A percentile compares a stretch with the other conserved stretches of the same genome.
phyloP scores from a whole-genome alignment of 805 yeast genomes.

The Sugiyamaella mastotermitis region DNA sequence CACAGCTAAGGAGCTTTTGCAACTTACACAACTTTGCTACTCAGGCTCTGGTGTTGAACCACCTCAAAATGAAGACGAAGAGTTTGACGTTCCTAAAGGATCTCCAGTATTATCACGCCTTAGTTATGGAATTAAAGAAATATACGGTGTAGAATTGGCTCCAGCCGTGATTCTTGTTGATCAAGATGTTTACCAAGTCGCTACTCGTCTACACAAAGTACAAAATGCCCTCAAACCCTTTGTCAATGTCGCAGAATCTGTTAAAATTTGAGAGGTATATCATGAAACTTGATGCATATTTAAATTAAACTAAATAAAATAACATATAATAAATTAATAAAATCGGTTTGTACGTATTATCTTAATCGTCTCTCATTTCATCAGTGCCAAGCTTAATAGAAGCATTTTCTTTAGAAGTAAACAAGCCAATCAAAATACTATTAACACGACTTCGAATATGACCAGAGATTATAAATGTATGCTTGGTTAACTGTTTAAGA shows the following conservation, averaged over 20 bases:
- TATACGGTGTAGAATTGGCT: conserved; percentile 33
- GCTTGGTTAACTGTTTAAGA: conserved; percentile 24
- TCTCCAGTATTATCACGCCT: conserved; percentile 20
- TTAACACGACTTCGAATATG: conserved; percentile 42
- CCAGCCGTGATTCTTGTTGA: conserved; percentile 39
- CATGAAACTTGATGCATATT: no score
- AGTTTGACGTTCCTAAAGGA: conserved; percentile 16
- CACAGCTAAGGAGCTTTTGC: conserved; percentile 29
- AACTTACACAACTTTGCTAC: conserved; percentile 20
- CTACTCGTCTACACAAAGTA: conserved; percentile 25
- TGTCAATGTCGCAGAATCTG: conserved; percentile 1
- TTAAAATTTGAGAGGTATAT: no score
- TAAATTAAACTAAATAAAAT: no score
- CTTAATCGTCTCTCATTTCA: no score
- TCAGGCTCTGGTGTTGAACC: conserved; percentile 18
- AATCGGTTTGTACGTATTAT: no score
- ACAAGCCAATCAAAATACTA: conserved; percentile 33
- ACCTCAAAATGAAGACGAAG: conserved; percentile 16
- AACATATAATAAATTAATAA: no score
- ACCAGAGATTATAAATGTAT: conserved; percentile 39
- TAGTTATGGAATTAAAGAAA: conserved; percentile 24
- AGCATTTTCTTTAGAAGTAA: conserved; percentile 10
- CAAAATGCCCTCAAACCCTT: conserved; percentile 29
- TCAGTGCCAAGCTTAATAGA: conserved; percentile 3
- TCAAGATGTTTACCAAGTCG: conserved; percentile 26